phyloP scores from a whole-genome alignment of 2,329 filamentous ascomycete species.

The Polytolypa hystricis region DNA sequence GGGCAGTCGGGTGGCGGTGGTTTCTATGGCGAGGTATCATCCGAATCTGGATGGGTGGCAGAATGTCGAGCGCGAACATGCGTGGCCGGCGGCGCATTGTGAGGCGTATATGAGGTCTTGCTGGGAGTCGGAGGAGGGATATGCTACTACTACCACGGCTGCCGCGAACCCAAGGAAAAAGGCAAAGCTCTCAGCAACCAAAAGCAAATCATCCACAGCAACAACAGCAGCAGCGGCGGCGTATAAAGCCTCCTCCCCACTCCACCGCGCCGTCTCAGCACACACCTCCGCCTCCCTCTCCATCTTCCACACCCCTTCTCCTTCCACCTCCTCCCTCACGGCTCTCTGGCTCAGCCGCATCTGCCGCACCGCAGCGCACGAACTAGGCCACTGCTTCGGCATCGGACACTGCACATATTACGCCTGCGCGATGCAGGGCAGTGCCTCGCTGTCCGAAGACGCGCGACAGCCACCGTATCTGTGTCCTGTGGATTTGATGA shows the following conservation, averaged over 20 bases:
- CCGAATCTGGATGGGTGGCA: constrained; percentile 37
- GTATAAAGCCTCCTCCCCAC: constrained; percentile 1
- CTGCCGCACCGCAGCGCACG: constrained; percentile 50
- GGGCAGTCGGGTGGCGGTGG: constrained; percentile 49
- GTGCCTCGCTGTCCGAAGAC: constrained; percentile 21
- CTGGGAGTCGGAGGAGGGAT: constrained; percentile 19
- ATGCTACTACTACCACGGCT: constrained; percentile 12
- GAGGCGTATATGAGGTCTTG: constrained; percentile 35
- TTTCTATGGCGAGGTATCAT: constrained; percentile 52
- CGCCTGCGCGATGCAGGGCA: constrained; percentile 25
- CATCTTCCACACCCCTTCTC: too few species aligned
- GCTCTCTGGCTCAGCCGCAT: constrained; percentile 48
- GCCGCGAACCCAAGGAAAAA: constrained; percentile 1
- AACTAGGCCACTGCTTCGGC: constrained; percentile 57
- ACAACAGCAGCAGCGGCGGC: neutral
- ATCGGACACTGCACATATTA: constrained; percentile 50
- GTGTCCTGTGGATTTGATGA: constrained; percentile 22
- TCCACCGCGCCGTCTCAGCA: constrained; percentile 11
- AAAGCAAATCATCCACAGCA: neutral
- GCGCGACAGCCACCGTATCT: constrained; percentile 23
- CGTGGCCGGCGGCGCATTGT: constrained; percentile 57
- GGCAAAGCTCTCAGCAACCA: neutral
- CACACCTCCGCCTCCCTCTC: constrained; percentile 8
- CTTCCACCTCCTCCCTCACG: constrained; percentile 16
- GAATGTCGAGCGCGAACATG: constrained; percentile 40